These are phyloP conservation scores for Senna tora DNA, from an alignment of 306 rosid genomes.

Conservation along the genomic window DNA sequence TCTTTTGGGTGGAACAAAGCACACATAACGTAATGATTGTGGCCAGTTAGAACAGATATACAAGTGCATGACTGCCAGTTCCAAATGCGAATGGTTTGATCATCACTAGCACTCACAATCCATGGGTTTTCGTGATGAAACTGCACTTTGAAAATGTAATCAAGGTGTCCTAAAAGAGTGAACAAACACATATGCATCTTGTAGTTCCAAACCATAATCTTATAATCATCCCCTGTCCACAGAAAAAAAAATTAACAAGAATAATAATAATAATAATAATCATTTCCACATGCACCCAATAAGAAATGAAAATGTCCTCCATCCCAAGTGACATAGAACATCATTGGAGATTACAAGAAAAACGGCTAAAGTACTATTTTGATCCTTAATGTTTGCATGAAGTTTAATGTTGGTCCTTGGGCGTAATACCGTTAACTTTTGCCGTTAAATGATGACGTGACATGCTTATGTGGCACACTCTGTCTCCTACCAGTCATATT, in stretches of 20 bases:
- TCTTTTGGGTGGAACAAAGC: slow-evolving; percentile 93
- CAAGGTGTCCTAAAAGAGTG: slow-evolving; percentile 95
- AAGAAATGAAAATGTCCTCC: slow-evolving; percentile 28
- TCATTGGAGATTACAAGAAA: slow-evolving; percentile 16
- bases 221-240: slow-evolving; percentile 91
- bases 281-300: neutral
- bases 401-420: no score
- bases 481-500: no score
- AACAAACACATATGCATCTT: slow-evolving; percentile 89
- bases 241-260: slow-evolving; percentile 14
- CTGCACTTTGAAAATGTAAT: slow-evolving; percentile 90
- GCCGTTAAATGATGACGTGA: no score
- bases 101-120: slow-evolving; percentile 98
- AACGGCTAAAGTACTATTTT: no score
- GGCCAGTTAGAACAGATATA: slow-evolving; percentile 93
- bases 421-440: no score
- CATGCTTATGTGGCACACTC: no score
- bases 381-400: no score
- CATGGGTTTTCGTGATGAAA: slow-evolving; percentile 94
- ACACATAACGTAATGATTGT: slow-evolving; percentile 96
- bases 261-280: neutral
- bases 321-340: slow-evolving; percentile 19
- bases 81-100: slow-evolving; percentile 96
- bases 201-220: slow-evolving; percentile 97
- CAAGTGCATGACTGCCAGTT: slow-evolving; percentile 98